Evolutionary conservation across 352 stramenopile genomes (phyloP), one percentile per base, ranked within the genome.

Genomic region (Phytophthora crassamura): DNA sequence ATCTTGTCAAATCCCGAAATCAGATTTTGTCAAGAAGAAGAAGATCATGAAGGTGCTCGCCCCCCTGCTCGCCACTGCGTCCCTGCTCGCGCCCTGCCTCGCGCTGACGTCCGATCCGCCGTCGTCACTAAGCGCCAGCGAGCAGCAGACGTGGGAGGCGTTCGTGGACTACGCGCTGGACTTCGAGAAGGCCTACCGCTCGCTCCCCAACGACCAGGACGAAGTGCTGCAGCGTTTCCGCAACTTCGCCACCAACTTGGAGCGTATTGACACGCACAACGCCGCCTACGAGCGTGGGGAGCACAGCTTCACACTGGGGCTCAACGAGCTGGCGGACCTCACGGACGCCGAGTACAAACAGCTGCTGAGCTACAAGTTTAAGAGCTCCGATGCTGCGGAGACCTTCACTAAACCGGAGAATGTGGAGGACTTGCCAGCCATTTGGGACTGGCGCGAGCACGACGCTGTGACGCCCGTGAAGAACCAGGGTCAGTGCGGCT

Each of bases 401-500:
- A 77, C 64, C 20, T 73, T 77, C 28, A 33, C 35, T 7, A 59
- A 53, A 41, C 52, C 68, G 4, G 53, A 54, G 7, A 57, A 64
- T n/a, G 8, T 67, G 20, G 15, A 60, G 12, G 57, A 73, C 25
- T 11, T 97, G 3, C 93, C 94, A 0, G 72, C 88, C 7, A 72
- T 72, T 39, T 78, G 98, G 28, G 95, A 99, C 79, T 99, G 98
- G 98, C 75, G 86, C 33, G 50, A 69, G 18, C 90, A 98, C 65
- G 94, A 97, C 42, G 86, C 77, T 49, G 93, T 99, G 18, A 98
- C 86, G 2, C 75, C 85, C 6, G 87, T 99, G 42, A 97, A 98
- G 72, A 97, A 97, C 53, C 97, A 99, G 79, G 91, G 90, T 7
- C 81, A 88, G 41, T 99, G 96, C 57, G 96, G 95, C 16, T 98